Evolutionary conservation across 2,329 filamentous ascomycete genomes (phyloP).

Genomic region (Cryphonectria japonica): DNA sequence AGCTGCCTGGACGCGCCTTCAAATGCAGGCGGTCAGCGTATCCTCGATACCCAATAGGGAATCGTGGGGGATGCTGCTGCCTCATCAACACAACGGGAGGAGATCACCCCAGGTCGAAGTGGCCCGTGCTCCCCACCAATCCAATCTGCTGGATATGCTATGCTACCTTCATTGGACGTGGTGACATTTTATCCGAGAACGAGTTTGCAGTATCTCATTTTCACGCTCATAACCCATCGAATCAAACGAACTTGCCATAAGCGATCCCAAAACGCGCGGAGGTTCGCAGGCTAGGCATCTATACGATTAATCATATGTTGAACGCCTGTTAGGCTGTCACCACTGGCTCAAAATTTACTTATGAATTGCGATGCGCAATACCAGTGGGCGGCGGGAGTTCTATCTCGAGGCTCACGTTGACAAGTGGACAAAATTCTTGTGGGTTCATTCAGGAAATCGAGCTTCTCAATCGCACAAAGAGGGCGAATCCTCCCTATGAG

Average conservation of each 20-base stretch:
- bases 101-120: neutral
- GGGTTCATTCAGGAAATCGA: no score
- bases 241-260: no score
- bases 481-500: no score
- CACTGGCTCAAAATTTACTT: neutral
- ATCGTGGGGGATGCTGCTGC: neutral
- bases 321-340: neutral
- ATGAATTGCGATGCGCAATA: no score
- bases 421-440: no score
- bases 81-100: neutral
- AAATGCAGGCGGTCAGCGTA: neutral
- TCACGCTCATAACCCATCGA: neutral
- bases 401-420: no score
- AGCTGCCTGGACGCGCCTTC: constrained; percentile 12
- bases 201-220: neutral
- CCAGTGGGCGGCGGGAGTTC: no score
- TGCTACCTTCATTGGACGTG: neutral
- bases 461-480: no score
- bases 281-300: neutral
- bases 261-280: neutral
- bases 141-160: neutral
- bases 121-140: neutral
- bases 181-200: neutral
- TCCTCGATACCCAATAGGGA: neutral
- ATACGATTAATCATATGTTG: neutral